Evolutionary conservation across 139 green algal species (phyloP).

Genomic region (Chlorella vulgaris): DNA sequence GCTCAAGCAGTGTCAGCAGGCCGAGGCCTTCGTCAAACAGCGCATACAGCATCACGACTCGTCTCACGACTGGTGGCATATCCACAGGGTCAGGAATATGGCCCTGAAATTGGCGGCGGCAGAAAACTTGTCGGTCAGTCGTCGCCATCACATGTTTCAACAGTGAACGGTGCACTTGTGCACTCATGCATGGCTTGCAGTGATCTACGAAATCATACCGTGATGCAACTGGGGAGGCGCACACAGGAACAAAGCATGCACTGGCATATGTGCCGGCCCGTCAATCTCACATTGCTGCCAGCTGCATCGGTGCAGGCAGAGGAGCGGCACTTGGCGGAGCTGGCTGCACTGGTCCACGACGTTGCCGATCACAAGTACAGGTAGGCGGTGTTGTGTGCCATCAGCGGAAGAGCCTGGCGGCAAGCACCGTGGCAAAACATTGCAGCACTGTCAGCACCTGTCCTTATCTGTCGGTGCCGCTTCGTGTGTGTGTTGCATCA

Average conservation of each 20-base stretch:
- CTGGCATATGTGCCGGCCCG: neutral
- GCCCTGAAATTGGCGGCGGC: slow-evolving; percentile 20
- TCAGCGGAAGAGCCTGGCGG: too few relatives aligned
- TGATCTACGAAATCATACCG: too few relatives aligned
- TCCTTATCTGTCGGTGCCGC: too few relatives aligned
- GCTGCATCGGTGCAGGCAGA: slow-evolving; percentile 17
- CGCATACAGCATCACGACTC: slow-evolving; percentile 6
- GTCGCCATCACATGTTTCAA: neutral
- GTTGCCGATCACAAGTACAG: slow-evolving; percentile 70
- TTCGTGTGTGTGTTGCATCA: too few relatives aligned
- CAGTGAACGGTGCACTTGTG: too few relatives aligned
- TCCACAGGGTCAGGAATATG: slow-evolving; percentile 35
- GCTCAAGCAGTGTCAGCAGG: neutral
- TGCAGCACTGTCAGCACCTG: too few relatives aligned
- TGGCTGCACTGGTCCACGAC: slow-evolving; percentile 74
- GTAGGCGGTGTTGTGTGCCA: too few relatives aligned
- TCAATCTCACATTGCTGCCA: too few relatives aligned
- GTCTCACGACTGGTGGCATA: slow-evolving; percentile 46
- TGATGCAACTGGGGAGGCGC: neutral
- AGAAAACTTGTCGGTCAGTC: slow-evolving; percentile 21
- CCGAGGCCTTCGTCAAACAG: neutral
- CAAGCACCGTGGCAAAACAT: too few relatives aligned
- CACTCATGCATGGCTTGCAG: too few relatives aligned
- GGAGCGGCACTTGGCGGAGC: slow-evolving; percentile 49
- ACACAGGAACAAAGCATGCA: neutral